phyloP scores from a whole-genome alignment of 2,329 filamentous ascomycete genomes.

The Pestalotiopsis sp. region DNA sequence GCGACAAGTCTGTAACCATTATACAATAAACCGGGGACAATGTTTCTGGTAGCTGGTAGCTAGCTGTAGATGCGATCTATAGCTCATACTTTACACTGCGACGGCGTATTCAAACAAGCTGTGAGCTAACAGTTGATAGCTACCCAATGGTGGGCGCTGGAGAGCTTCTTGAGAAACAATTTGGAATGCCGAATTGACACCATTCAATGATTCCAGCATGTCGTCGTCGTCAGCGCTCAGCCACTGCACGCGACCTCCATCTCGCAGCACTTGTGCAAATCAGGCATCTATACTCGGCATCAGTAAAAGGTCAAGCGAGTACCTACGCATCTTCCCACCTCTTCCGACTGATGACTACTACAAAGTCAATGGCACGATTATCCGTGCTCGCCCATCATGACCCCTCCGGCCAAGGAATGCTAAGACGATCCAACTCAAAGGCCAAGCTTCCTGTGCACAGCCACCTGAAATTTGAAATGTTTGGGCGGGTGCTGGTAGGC shows the following conservation, averaged over 20 bases:
- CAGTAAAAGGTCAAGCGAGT: neutral
- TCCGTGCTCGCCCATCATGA: neutral
- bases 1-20: neutral
- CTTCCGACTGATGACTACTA: neutral
- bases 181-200: neutral
- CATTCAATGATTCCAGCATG: neutral
- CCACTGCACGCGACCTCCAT: neutral
- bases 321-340: neutral
- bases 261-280: neutral
- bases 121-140: no score
- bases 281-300: neutral
- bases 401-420: neutral
- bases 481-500: neutral
- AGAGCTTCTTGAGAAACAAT: neutral
- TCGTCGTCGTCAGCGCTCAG: neutral
- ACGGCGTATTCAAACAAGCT: no score
- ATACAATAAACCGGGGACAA: no score
- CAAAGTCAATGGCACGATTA: neutral
- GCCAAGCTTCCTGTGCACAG: conserved; percentile 10
- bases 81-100: no score
- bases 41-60: no score
- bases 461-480: neutral
- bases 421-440: neutral
- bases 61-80: no score
- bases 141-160: no score